These are phyloP conservation scores for Physcia stellaris DNA, from an alignment of 495 filamentous ascomycete species.

Conservation along the genomic window DNA sequence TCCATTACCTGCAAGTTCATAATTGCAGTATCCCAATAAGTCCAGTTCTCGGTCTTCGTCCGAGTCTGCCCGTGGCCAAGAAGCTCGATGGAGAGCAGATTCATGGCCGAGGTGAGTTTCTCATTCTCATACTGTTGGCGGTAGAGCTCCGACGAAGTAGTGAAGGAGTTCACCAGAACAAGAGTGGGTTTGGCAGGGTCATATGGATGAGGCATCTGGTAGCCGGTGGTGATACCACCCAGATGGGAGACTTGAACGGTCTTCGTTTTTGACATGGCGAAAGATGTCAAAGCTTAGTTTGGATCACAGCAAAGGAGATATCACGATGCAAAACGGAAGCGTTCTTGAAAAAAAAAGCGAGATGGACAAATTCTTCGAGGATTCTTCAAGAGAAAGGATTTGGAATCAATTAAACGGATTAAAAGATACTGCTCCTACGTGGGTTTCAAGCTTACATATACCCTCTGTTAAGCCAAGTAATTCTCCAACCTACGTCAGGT, in stretches of 20 bases:
- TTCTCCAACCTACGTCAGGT: too few species aligned
- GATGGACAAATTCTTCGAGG: too few species aligned
- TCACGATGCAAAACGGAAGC: too few species aligned
- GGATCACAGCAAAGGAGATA: too few species aligned
- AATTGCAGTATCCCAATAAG: constrained; percentile 38
- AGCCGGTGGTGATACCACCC: constrained; percentile 23
- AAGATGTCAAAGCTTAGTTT: too few species aligned
- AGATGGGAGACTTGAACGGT: constrained; percentile 24
- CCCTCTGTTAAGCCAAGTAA: too few species aligned
- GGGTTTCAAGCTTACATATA: too few species aligned
- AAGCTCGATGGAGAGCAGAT: constrained; percentile 35
- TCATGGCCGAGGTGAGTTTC: constrained; percentile 21
- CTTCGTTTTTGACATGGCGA: constrained; percentile 13
- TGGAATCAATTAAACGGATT: too few species aligned
- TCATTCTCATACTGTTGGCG: constrained; percentile 17
- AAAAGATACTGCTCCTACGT: too few species aligned
- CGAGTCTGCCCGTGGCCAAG: constrained; percentile 38
- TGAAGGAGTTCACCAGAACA: constrained; percentile 26
- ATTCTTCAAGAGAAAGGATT: too few species aligned
- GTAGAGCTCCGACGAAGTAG: constrained; percentile 22
- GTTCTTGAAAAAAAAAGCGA: too few species aligned
- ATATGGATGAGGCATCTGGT: constrained; percentile 21
- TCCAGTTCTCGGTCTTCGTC: constrained; percentile 27
- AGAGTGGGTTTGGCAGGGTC: constrained; percentile 26
- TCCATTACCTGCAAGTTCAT: constrained; percentile 40